Evolutionary conservation across 139 green algal genomes (phyloP).

Genomic region (Zygnema cylindricum): DNA sequence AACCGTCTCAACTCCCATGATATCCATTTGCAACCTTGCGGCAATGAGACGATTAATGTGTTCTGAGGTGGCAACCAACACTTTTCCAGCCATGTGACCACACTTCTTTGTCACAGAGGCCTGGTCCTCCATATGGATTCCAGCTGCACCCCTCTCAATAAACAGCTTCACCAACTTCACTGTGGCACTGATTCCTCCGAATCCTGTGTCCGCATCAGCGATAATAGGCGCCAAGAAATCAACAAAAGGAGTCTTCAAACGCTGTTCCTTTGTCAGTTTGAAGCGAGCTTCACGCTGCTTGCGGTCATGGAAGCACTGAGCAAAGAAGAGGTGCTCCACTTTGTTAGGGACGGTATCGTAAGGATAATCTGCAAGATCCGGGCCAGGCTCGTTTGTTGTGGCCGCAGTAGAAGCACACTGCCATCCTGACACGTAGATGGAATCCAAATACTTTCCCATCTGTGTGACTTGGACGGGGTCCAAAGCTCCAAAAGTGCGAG

Average conservation of each 20-base stretch:
- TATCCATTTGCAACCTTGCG: conserved; percentile 49
- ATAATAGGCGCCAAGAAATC: conserved; percentile 86
- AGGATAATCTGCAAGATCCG: conserved; percentile 60
- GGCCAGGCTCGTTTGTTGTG: conserved; percentile 57
- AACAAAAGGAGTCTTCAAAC: conserved; percentile 46
- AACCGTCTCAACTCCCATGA: conserved; percentile 53
- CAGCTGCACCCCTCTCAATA: conserved; percentile 54
- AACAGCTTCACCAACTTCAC: conserved; percentile 81
- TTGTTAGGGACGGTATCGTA: conserved; percentile 61
- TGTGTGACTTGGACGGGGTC: conserved; percentile 60
- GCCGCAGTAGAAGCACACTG: conserved; percentile 66
- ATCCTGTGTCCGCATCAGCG: conserved; percentile 85
- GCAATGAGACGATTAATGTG: conserved; percentile 58
- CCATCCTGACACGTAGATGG: conserved; percentile 91
- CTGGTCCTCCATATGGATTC: conserved; percentile 64
- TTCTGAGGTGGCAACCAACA: conserved; percentile 56
- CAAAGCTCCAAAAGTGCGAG: conserved; percentile 54
- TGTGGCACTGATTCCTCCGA: conserved; percentile 85
- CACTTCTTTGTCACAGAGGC: conserved; percentile 63
- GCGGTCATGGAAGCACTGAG: conserved; percentile 53
- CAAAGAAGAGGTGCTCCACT: conserved; percentile 61
- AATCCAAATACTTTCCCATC: conserved; percentile 76
- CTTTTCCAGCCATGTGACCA: conserved; percentile 63
- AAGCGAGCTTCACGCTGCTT: conserved; percentile 51
- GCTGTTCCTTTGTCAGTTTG: conserved; percentile 56